These are phyloP conservation scores for Mariannaea elegans DNA, from an alignment of 2,329 filamentous ascomycete genomes.

Conservation along the genomic window DNA sequence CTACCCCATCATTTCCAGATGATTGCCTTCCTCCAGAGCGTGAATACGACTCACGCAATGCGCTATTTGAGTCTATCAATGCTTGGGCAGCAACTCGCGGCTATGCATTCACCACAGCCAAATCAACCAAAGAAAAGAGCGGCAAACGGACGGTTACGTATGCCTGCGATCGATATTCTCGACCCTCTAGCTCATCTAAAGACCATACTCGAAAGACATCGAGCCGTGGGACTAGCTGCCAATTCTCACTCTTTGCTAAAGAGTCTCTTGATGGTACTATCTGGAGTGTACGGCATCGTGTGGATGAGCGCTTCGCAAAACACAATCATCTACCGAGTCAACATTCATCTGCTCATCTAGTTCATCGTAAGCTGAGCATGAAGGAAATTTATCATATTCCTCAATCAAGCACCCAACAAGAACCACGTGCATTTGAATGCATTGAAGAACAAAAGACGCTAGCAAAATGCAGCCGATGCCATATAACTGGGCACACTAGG, in stretches of 20 bases:
- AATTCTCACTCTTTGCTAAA: neutral
- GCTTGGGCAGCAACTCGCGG: neutral
- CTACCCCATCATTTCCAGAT: no score
- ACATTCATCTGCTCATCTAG: neutral
- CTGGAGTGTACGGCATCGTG: neutral
- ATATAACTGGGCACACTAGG: no score
- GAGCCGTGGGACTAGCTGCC: neutral
- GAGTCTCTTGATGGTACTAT: neutral
- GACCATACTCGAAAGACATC: neutral
- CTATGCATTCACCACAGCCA: neutral
- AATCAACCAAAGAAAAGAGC: neutral
- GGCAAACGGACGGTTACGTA: neutral
- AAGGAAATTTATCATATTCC: no score
- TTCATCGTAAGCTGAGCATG: slow-evolving; percentile 16
- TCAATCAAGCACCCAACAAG: no score
- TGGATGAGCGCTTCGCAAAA: neutral
- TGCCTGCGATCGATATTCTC: neutral
- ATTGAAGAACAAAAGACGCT: no score
- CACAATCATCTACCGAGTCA: neutral
- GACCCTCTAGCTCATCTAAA: neutral
- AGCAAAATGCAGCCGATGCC: no score
- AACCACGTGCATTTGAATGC: no score
- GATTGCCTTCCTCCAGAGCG: neutral
- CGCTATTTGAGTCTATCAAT: neutral
- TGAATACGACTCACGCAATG: neutral